Conservation (phyloP, 495 filamentous ascomycete species). For the Lophium mytilinum region DNA sequence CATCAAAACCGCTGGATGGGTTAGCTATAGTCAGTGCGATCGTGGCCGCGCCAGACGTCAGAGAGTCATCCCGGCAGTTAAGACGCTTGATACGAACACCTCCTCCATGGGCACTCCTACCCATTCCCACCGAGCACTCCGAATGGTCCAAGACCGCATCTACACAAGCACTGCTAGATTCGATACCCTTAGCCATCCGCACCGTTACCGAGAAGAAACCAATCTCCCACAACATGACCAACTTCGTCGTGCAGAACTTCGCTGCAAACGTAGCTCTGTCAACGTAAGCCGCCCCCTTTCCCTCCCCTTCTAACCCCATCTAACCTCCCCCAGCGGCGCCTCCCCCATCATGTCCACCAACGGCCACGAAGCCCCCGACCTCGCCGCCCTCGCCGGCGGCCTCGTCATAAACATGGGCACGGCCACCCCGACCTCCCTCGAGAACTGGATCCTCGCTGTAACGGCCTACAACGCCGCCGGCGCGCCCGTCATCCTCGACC, state of each 20-base stretch:
- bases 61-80: slow-evolving; percentile 51
- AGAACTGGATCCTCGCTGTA: slow-evolving; percentile 59
- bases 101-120: slow-evolving; percentile 39
- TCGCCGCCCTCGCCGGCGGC: slow-evolving; percentile 56
- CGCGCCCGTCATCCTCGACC: slow-evolving; percentile 76
- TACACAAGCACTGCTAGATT: slow-evolving; percentile 8
- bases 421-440: slow-evolving; percentile 59
- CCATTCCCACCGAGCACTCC: slow-evolving; percentile 9
- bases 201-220: slow-evolving; percentile 55
- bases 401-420: slow-evolving; percentile 96
- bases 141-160: slow-evolving; percentile 15
- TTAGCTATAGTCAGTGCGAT: slow-evolving; percentile 89
- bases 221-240: slow-evolving; percentile 94
- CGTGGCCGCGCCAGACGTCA: slow-evolving; percentile 60
- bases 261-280: slow-evolving; percentile 81
- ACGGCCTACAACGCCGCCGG: slow-evolving; percentile 68
- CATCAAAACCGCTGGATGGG: slow-evolving; percentile 64
- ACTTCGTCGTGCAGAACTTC: slow-evolving; percentile 86
- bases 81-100: slow-evolving; percentile 39
- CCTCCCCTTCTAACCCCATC: not conserved
- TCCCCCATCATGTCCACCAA: slow-evolving; percentile 93
- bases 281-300: slow-evolving; percentile 39
- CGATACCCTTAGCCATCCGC: slow-evolving; percentile 39
- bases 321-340: slow-evolving; percentile 47
- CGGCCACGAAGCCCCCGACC: slow-evolving; percentile 71